Percentiles rank a stretch among this genome's conserved stretches.
Evolutionary conservation across 2,329 filamentous ascomycete genomes (phyloP).

Genomic region (Pseudocercospora pini-densiflorae): DNA sequence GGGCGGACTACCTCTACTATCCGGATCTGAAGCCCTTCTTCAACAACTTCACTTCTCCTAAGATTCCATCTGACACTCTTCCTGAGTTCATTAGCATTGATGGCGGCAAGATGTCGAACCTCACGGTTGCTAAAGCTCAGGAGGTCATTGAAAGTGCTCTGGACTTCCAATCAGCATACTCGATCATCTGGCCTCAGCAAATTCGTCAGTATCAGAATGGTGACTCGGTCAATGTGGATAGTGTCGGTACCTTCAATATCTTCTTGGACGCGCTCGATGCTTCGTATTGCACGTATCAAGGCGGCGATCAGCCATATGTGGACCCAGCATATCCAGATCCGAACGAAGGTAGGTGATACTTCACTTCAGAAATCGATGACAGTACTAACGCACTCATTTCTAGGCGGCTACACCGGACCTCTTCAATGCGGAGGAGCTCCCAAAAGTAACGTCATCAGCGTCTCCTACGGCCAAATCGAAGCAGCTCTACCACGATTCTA

Average conservation of each 20-base stretch:
- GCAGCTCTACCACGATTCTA: slow-evolving; percentile 52
- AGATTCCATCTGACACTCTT: slow-evolving; percentile 32
- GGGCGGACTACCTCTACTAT: slow-evolving; percentile 41
- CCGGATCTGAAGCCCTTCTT: slow-evolving; percentile 42
- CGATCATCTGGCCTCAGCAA: slow-evolving; percentile 32
- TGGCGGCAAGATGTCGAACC: slow-evolving; percentile 28
- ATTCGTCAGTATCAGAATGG: slow-evolving; percentile 29
- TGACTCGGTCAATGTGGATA: slow-evolving; percentile 26
- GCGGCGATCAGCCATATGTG: slow-evolving; percentile 33
- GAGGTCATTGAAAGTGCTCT: slow-evolving; percentile 27
- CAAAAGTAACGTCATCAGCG: slow-evolving; percentile 59
- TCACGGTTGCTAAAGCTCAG: slow-evolving; percentile 19
- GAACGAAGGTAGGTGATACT: slow-evolving; percentile 9
- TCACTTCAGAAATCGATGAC: slow-evolving; percentile 18
- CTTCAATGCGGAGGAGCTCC: slow-evolving; percentile 52
- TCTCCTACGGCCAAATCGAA: slow-evolving; percentile 55
- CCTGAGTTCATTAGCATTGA: slow-evolving; percentile 35
- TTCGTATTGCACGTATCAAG: slow-evolving; percentile 42
- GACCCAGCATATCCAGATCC: slow-evolving; percentile 57
- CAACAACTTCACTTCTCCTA: slow-evolving; percentile 16
- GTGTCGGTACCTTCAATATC: slow-evolving; percentile 40
- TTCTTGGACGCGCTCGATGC: slow-evolving; percentile 53
- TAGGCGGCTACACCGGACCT: slow-evolving; percentile 43
- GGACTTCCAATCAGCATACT: slow-evolving; percentile 30
- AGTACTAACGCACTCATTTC: not conserved